These are phyloP conservation scores for Phytophthora europaea DNA, from an alignment of 352 stramenopile species.

Conservation along the genomic window DNA sequence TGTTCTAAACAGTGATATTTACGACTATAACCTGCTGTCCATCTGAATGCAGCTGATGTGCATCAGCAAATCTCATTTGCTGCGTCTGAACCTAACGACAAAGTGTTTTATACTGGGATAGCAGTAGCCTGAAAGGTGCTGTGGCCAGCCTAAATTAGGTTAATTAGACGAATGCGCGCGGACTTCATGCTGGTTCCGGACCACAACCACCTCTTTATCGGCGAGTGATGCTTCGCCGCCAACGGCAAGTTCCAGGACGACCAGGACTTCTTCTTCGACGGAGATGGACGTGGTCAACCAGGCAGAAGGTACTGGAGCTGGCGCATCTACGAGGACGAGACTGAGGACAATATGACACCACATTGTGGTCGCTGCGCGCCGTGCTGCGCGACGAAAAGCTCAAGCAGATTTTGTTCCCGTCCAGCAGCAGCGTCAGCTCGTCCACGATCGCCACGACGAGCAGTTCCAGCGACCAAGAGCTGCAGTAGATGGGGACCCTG, in stretches of 20 bases:
- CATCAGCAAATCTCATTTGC: no score
- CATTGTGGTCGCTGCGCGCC: constrained; percentile 64
- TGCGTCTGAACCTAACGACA: no score
- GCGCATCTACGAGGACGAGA: constrained; percentile 75
- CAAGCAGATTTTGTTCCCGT: constrained; percentile 39
- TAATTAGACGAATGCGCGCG: no score
- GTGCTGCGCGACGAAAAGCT: constrained; percentile 61
- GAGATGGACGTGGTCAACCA: constrained; percentile 67
- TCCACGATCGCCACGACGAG: constrained; percentile 4
- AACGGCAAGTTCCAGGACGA: constrained; percentile 67
- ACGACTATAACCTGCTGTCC: no score
- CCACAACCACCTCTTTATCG: constrained; percentile 65
- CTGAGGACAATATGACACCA: constrained; percentile 47
- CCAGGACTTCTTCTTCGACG: constrained; percentile 50
- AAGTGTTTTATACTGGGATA: no score
- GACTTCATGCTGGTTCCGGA: constrained; percentile 10
- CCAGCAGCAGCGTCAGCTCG: constrained; percentile 22
- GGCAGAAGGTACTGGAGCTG: constrained; percentile 77
- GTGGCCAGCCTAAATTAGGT: no score
- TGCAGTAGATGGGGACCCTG: neutral
- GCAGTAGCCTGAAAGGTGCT: no score
- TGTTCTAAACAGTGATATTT: no score
- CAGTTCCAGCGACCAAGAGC: constrained; percentile 17
- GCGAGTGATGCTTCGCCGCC: constrained; percentile 72
- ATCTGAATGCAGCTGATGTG: no score